Conservation (phyloP, 2,329 filamentous ascomycete genomes). For the Annulohypoxylon truncatum region DNA sequence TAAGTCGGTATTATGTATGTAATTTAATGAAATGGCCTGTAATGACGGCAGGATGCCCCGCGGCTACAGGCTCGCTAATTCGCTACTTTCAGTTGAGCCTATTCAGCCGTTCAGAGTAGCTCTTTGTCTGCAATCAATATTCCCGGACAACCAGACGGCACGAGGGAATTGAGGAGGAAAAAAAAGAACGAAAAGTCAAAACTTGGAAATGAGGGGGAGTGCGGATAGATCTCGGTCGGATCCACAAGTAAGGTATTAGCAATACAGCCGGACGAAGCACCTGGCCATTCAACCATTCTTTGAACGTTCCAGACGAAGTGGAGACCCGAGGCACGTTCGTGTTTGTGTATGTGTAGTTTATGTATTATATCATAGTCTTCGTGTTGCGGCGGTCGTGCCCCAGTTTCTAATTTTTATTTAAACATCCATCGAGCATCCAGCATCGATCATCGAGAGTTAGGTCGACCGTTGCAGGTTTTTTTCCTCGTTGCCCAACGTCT, state of each 20-base stretch:
- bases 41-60: conserved; percentile 36
- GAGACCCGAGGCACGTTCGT: conserved; percentile 24
- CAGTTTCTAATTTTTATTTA: background rate
- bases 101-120: conserved; percentile 24
- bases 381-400: conserved; percentile 1
- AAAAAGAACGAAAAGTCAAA: background rate
- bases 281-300: conserved; percentile 2
- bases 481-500: background rate
- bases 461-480: conserved; percentile 8
- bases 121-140: conserved; percentile 22
- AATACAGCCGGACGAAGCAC: conserved; percentile 40
- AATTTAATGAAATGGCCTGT: conserved; percentile 24
- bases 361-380: background rate
- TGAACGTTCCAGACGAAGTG: conserved; percentile 40
- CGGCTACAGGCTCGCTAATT: conserved; percentile 32
- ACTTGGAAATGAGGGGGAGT: conserved; percentile 20
- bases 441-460: background rate
- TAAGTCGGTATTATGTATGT: background rate
- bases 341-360: conserved; percentile 11
- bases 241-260: conserved; percentile 36
- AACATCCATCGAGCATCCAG: conserved; percentile 6
- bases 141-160: conserved; percentile 31
- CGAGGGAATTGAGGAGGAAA: conserved; percentile 18
- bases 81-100: conserved; percentile 40
- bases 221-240: conserved; percentile 35